Conservation (phyloP, 352 stramenopile genomes). For the Phytophthora sojae region DNA sequence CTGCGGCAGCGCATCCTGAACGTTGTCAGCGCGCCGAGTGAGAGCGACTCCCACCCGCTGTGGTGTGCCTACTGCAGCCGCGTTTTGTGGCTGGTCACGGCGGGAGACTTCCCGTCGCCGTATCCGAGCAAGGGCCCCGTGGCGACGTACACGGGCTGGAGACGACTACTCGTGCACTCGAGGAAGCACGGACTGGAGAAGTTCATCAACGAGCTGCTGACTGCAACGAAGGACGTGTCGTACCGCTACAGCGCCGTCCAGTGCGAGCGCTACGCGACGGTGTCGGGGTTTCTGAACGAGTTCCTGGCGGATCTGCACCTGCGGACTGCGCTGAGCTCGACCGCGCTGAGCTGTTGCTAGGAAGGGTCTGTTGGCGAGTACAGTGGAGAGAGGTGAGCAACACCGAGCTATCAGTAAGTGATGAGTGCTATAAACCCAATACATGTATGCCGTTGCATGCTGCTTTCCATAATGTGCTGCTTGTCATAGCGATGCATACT, state of each 20-base stretch:
- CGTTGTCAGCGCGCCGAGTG: conserved; percentile 18
- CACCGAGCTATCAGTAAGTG: not conserved
- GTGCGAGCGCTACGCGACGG: conserved; percentile 55
- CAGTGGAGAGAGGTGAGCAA: not conserved
- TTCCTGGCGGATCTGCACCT: conserved; percentile 51
- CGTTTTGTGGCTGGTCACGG: conserved; percentile 50
- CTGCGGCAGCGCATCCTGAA: conserved; percentile 46
- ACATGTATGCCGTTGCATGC: too few species aligned
- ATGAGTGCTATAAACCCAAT: too few species aligned
- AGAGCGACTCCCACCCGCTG: conserved; percentile 43
- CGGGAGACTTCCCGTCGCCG: conserved; percentile 56
- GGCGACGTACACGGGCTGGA: conserved; percentile 31
- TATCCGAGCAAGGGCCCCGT: conserved; percentile 32
- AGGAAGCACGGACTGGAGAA: conserved; percentile 37
- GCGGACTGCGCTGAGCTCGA: conserved; percentile 5
- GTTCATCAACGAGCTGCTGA: conserved; percentile 55
- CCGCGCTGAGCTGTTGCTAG: conserved; percentile 10
- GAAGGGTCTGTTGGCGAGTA: not conserved
- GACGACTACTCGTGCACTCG: conserved; percentile 30
- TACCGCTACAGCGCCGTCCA: conserved; percentile 48
- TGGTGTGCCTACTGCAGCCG: conserved; percentile 61
- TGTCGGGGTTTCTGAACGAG: conserved; percentile 55
- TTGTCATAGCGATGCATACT: not conserved
- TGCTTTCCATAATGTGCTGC: too few species aligned
- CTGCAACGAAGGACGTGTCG: conserved; percentile 48